Base-by-base conservation (phyloP, 1,139 yeast species). In the Spencermartinsiella ligniputridi region DNA sequence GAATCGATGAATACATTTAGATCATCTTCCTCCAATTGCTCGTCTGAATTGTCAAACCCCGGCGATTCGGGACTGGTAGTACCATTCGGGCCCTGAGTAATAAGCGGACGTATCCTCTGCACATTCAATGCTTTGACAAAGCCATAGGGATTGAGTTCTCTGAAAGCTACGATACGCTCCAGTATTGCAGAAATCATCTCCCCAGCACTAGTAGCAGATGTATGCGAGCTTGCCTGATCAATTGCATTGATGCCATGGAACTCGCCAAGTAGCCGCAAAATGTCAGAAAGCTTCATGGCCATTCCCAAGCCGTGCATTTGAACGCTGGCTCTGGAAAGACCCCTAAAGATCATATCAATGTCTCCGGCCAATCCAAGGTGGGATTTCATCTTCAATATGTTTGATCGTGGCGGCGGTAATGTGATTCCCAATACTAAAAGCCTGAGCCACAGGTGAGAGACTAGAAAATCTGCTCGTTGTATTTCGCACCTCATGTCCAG, bases 81-180 rank as follows among this genome's bases (percentile, higher is more conserved):
- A n/a, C n/a, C n/a, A n/a, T n/a, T n/a, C n/a, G n/a, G n/a, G n/a
- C n/a, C n/a, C n/a, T n/a, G n/a, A n/a, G n/a, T n/a, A n/a, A n/a
- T n/a, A n/a, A 30, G 13, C 35, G 35, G 13, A 30, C 9, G 15
- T 15, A 15, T 9, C 35, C 15, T 30, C 35, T 9, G 9, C 9
- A 30, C 13, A 30, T 18, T 18, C 8, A 34, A 8, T 9, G 11
- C 15, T 16, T 18, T 34, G 13, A 12, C 18, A 12, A 34, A 34
- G 8, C 9, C 22, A 34, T 34, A 34, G 21, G 37, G 37, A 34
- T 34, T 22, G 15, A 34, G 18, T 22, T 34, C 37, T 8, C 37
- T 9, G 21, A 9, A 17, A 11, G 21, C 8, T 17, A 13, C 15
- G 8, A 34, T 34, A 13, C 37, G 19, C 11, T 34, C 37, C 19